Evolutionary conservation across 2,329 filamentous ascomycete species (phyloP), one percentile per base, ranked within the genome.

Genomic region (Westerdykella sp.): DNA sequence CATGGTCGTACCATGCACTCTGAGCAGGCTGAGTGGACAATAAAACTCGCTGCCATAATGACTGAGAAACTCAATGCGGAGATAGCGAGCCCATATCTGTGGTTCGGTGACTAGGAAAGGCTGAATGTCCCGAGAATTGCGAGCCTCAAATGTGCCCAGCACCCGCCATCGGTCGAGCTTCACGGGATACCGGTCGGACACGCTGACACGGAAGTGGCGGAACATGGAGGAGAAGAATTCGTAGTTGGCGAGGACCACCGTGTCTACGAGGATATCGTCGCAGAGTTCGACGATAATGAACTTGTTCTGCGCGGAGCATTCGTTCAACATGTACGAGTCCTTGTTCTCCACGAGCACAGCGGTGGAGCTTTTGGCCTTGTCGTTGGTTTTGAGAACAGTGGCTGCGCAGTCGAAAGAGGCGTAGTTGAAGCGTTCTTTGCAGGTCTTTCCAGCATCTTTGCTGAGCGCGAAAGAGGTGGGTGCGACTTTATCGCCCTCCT

Each of bases 141-240:
- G 80, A 2, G 91, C 93, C 65, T 96, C 87, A 53, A 93, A 97
- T 0, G 82, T 84, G 6, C 89, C 93, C 37, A 97, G 66, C 35
- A 88, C 82, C 53, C 84, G 88, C 93, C 93, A 98, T 55, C 93
- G 87, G 39, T 95, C 90, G 43, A 80, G 68, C 67, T 96, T 97
- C 42, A 93, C 86, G 1, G 93, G 93, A 66, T 96, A 97, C 44
- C 88, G 82, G 69, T 97, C 93, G 45, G 90, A 94, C 38, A 96
- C 91, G 62, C 87, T 94, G 54, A 97, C 81, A 40, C 86, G 79
- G 65, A 98, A 96, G 38, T 83, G 85, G 41, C 89, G 84, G 56
- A 97, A 86, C 78, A 95, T 96, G 62, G 89, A 96, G 43, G 89
- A 95, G 73, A 98, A 98, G 73, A 98, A 98, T 66, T 98, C 93